These are phyloP conservation scores for Hyaloscypha variabilis DNA, from an alignment of 495 filamentous ascomycete species.

Conservation along the genomic window DNA sequence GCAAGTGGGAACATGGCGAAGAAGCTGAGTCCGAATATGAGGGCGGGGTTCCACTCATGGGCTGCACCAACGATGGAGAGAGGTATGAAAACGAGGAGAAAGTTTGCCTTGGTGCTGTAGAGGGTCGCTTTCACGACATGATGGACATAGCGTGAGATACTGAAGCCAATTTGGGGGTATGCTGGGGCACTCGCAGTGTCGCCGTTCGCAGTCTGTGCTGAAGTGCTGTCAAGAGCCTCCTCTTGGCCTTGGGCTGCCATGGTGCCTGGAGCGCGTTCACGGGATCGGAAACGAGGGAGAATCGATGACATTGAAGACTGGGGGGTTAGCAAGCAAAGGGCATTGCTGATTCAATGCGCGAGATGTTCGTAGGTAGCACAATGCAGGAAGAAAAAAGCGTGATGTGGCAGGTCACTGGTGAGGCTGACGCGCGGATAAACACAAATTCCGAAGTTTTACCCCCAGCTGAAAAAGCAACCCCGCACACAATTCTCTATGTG, in stretches of 20 bases:
- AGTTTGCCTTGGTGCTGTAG: slow-evolving; percentile 1
- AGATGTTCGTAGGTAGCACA: too few species aligned
- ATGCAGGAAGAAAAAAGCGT: too few species aligned
- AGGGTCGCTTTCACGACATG: not conserved
- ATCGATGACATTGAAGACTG: not conserved
- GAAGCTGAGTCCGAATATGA: slow-evolving; percentile 76
- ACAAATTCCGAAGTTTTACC: too few species aligned
- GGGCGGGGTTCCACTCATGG: slow-evolving; percentile 66
- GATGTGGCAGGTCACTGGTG: too few species aligned
- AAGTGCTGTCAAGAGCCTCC: not conserved
- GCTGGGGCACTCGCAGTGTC: not conserved
- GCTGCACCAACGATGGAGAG: slow-evolving; percentile 77
- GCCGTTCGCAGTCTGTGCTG: not conserved
- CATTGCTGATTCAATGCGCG: too few species aligned
- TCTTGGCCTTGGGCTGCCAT: not conserved
- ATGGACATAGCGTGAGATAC: not conserved
- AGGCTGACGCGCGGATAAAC: too few species aligned
- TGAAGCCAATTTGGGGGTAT: not conserved
- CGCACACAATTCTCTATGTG: too few species aligned
- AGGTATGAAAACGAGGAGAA: slow-evolving; percentile 64
- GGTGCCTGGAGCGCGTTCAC: not conserved
- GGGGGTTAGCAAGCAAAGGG: too few species aligned
- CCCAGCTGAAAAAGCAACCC: too few species aligned
- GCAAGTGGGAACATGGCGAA: slow-evolving; percentile 80
- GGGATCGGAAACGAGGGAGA: not conserved